Evolutionary conservation across 179 eudicot species (phyloP), one percentile per base, ranked within the genome.

Genomic region (Sideroxylon spinosum): DNA sequence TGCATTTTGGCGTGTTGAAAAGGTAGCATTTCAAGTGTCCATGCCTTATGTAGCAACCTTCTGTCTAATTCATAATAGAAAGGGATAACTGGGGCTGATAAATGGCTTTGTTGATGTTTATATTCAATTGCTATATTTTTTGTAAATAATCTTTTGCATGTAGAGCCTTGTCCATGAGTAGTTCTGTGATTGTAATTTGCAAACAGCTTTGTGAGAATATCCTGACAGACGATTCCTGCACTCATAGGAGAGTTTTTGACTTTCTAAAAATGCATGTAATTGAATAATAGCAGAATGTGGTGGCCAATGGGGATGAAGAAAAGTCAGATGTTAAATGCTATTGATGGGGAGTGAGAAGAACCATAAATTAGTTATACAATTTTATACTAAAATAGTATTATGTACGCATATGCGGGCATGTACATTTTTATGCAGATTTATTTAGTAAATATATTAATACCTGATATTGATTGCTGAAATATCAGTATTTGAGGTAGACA

Each of bases 1-100:
- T 95, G 84, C 99, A 95, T 86, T 95, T 93, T 84, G 97, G 94
- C 53, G 94, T 95, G 66, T 82, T 95, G 77, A 91, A 91, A 85
- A 94, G 99, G 99, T 92, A 25, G 23, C 72, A 76, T 32, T 79
- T 29, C 60, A 29, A 12, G 8, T 50, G 37, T 50, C 66, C 59
- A 9, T 49, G 23, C 19, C 73, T 76, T 23, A 16, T 44, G 9
- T 59, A 32, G 53, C 59, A 25, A 61, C 16, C 59, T 78, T 62
- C 23, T 17, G 13, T 48, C 7, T 73, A 59, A 19, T 55, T 69
- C 14, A 44, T 69, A 16, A 23, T 14, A 44, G 64, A 17, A 74
- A 20, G 77, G 20, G 23, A 44, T 68, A 9, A 1, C 6, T 14
- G 55, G 22, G 5, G 13, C 50, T 78, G 53, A 55, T 44, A 4